Evolutionary conservation across 2,329 filamentous ascomycete species (phyloP).

Genomic region (Penicillium brasilianum): DNA sequence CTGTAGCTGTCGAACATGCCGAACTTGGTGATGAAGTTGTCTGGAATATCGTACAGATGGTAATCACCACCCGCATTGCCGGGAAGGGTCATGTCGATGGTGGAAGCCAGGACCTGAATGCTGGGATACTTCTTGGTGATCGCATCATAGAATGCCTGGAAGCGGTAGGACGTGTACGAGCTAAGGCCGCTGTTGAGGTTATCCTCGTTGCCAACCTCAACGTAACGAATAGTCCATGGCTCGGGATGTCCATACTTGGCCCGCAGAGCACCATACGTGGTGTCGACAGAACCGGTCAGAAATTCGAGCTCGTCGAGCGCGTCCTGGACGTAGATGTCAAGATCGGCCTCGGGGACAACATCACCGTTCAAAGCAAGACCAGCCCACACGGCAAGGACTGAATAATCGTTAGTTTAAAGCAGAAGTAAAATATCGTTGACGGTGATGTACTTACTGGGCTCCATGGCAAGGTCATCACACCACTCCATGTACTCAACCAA

Average conservation of each 20-base stretch:
- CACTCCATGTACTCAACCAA: constrained; percentile 56
- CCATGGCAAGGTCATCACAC: constrained; percentile 53
- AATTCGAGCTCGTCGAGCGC: constrained; percentile 43
- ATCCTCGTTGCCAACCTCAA: constrained; percentile 73
- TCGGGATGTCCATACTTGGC: constrained; percentile 65
- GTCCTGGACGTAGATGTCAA: constrained; percentile 41
- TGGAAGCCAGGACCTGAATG: constrained; percentile 53
- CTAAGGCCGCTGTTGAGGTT: constrained; percentile 61
- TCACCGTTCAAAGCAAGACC: constrained; percentile 51
- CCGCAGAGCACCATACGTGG: constrained; percentile 52
- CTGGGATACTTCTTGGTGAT: constrained; percentile 62
- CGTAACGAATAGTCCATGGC: constrained; percentile 64
- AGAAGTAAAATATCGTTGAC: not conserved
- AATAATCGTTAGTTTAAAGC: not conserved
- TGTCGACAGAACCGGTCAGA: constrained; percentile 34
- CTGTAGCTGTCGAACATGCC: constrained; percentile 58
- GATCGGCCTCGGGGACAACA: constrained; percentile 43
- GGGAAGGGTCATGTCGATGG: constrained; percentile 34
- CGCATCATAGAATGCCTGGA: constrained; percentile 64
- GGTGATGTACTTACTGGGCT: constrained; percentile 36
- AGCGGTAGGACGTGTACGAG: constrained; percentile 60
- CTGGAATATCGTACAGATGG: constrained; percentile 59
- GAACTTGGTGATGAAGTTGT: constrained; percentile 58
- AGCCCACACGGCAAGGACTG: constrained; percentile 50
- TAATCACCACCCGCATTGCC: constrained; percentile 43